Evolutionary conservation across 2,329 filamentous ascomycete species (phyloP), one percentile per base, ranked within the genome.

Genomic region (Aspergillus ochraceoroseus): DNA sequence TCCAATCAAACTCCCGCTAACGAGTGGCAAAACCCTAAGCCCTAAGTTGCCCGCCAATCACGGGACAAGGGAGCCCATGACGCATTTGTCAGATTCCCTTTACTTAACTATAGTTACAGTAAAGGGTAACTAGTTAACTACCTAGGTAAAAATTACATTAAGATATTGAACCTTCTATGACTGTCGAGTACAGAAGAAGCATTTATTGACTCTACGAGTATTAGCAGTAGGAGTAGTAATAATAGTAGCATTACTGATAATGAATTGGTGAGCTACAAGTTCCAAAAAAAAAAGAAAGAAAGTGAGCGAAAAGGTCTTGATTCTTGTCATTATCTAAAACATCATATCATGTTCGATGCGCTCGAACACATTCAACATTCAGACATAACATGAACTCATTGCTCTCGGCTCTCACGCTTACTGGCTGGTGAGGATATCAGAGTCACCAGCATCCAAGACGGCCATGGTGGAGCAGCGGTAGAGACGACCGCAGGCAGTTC

Each of bases 381-480:
- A 53, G 51, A 51, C 41, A 52, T 51, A 54, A 53, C 48, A 46
- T 41, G 33, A 50, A 35, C 28, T 32, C 38, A 35, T 42, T 35
- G n/a, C n/a, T n/a, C 33, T 44, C 31, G 28, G 27, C 38, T 23
- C 36, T 47, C 43, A 48, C 48, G 37, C 48, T 50, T 54, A 56
- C 53, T 56, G 53, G 52, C 45, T 46, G 43, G 76, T 83, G 62
- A 98, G 80, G 72, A 98, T 98, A 73, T 98, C 92, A 59, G 87
- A 95, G 82, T 96, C 85, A 82, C 90, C 92, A 68, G 89, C 88
- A 73, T 98, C 92, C 57, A 96, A 76, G 67, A 96, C 85, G 61
- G 89, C 83, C 85, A 98, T 94, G 73, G 89, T 95, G 58, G 87
- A 90, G 82, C 87, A 94, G 61, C 88, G 82, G 85, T 94, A 98